Conservation (phyloP, 139 green algal species). For the Chlorella sp. region DNA sequence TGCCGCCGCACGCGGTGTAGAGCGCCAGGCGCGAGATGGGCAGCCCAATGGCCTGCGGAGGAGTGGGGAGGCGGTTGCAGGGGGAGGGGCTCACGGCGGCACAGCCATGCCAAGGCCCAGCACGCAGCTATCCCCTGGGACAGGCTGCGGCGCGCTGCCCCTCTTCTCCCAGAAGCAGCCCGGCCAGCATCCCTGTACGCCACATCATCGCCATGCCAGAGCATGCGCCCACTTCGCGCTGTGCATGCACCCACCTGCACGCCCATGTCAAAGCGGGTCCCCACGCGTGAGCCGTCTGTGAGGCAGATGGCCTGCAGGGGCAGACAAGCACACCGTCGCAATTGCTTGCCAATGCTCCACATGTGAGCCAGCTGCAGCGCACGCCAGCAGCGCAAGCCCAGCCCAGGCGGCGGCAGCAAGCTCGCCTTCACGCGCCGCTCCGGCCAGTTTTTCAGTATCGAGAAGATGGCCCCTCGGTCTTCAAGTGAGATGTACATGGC, state of each 20-base stretch:
- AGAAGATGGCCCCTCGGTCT: conserved; percentile 71
- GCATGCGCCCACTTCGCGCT: no score
- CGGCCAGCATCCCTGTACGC: no score
- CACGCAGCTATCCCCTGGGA: no score
- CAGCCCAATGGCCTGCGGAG: conserved; percentile 61
- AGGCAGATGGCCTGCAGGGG: conserved; percentile 65
- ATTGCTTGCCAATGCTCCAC: no score
- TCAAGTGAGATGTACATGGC: conserved; percentile 84
- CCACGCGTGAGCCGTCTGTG: conserved; percentile 84
- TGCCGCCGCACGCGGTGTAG: conserved; percentile 82
- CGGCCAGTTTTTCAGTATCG: conserved; percentile 93
- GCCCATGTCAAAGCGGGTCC: conserved; percentile 75
- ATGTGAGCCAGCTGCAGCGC: no score
- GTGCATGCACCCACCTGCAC: conserved; percentile 57
- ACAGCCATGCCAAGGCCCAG: not conserved
- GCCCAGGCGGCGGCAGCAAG: no score
- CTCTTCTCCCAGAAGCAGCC: no score
- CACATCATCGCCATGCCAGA: no score
- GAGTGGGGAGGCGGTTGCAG: not conserved
- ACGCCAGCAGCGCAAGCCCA: no score
- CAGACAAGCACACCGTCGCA: no score
- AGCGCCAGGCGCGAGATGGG: conserved; percentile 71
- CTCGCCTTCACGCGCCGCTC: conserved; percentile 75
- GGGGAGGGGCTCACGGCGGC: not conserved
- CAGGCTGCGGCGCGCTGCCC: no score